These are phyloP conservation scores for Dissophora ornata DNA, from an alignment of 192 early-diverging fungal genomes.

Conservation along the genomic window DNA sequence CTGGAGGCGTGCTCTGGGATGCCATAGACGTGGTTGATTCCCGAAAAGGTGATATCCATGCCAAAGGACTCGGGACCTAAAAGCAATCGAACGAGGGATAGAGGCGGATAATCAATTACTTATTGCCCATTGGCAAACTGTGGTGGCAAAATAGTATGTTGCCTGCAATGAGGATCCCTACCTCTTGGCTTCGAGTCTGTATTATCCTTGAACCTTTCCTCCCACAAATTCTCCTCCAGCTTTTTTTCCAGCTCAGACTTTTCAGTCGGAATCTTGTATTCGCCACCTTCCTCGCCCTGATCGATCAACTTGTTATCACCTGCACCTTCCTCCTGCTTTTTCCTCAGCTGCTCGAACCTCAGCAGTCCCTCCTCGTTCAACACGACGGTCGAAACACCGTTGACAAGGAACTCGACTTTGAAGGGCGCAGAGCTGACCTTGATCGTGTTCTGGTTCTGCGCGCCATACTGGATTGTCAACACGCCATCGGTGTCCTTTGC, in stretches of 20 bases:
- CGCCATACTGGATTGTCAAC: conserved; percentile 59
- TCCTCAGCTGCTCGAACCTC: conserved; percentile 82
- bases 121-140: too few relatives aligned
- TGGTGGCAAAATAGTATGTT: too few relatives aligned
- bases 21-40: conserved; percentile 91
- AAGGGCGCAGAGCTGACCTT: conserved; percentile 68
- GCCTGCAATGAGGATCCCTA: conserved; percentile 48
- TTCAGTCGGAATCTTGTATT: conserved; percentile 58
- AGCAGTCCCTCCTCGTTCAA: conserved; percentile 90
- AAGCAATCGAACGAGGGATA: neutral
- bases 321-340: conserved; percentile 57
- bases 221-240: conserved; percentile 73
- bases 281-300: conserved; percentile 40
- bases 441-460: conserved; percentile 54
- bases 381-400: conserved; percentile 67
- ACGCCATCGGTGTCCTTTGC: conserved; percentile 24
- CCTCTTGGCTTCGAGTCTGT: conserved; percentile 95
- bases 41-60: conserved; percentile 91
- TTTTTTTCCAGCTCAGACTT: conserved; percentile 55
- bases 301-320: conserved; percentile 51
- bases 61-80: conserved; percentile 93
- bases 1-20: conserved; percentile 93
- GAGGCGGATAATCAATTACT: too few relatives aligned
- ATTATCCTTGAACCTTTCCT: conserved; percentile 90
- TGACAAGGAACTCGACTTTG: conserved; percentile 66